Percentiles rank a stretch among this genome's conserved stretches.
Conservation (phyloP, 2,329 filamentous ascomycete genomes). For the Aureobasidium leucospermi region DNA sequence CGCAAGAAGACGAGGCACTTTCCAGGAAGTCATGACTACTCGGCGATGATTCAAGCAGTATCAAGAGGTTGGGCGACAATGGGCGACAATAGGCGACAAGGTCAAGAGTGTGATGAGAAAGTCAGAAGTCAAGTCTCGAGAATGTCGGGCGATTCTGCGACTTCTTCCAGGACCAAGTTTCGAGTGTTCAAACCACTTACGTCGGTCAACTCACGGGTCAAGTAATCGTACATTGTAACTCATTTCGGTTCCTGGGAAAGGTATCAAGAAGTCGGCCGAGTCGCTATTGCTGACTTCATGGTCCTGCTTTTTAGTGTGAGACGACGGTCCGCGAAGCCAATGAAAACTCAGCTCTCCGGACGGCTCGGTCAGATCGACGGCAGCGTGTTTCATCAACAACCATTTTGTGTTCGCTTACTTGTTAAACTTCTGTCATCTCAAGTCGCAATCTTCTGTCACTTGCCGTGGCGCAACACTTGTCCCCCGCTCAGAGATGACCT, state of each 20-base stretch:
- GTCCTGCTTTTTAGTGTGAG: constrained; percentile 12
- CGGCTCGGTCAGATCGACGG: background rate
- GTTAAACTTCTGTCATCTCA: background rate
- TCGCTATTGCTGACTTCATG: background rate
- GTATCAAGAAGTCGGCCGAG: constrained; percentile 8
- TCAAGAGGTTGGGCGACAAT: background rate
- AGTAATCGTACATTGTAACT: background rate
- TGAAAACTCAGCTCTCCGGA: background rate
- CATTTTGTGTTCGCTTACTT: background rate
- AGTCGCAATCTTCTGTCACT: background rate
- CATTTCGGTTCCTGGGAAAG: constrained; percentile 11
- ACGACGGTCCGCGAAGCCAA: background rate
- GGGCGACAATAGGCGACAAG: background rate
- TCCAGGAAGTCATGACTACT: background rate
- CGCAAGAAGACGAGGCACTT: background rate
- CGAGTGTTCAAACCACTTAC: background rate
- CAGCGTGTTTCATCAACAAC: too few species aligned
- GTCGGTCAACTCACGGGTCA: background rate
- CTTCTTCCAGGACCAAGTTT: background rate
- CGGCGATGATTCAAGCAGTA: background rate
- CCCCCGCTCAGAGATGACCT: background rate
- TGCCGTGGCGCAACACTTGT: constrained; percentile 10
- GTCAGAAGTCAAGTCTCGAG: too few species aligned
- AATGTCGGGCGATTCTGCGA: background rate
- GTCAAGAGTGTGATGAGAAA: background rate